A percentile compares a stretch with the other conserved stretches of the same genome.
phyloP scores from a whole-genome alignment of 2,329 filamentous ascomycete genomes.

The Bipolaris victoriae region DNA sequence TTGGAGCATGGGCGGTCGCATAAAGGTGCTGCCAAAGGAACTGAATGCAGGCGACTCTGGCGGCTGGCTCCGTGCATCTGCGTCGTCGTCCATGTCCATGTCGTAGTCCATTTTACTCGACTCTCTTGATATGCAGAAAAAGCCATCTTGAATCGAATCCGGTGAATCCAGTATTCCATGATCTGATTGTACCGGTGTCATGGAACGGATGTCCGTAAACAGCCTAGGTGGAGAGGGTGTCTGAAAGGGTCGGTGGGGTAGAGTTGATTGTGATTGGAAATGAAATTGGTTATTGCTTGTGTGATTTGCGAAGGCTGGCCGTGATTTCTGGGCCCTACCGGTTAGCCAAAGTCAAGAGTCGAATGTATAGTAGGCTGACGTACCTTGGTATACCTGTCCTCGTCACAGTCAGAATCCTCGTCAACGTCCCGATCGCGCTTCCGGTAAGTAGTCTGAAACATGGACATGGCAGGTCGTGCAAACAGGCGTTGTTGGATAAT shows the following conservation, averaged over 20 bases:
- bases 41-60: conserved; percentile 43
- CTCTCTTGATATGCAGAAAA: conserved; percentile 30
- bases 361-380: conserved; percentile 8
- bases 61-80: conserved; percentile 44
- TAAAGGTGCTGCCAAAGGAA: conserved; percentile 32
- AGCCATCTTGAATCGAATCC: conserved; percentile 19
- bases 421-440: conserved; percentile 46
- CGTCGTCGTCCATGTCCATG: conserved; percentile 48
- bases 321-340: conserved; percentile 34
- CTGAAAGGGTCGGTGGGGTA: conserved; percentile 32
- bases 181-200: conserved; percentile 42
- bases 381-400: conserved; percentile 42
- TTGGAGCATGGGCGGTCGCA: conserved; percentile 45
- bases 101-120: conserved; percentile 36
- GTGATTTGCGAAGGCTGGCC: conserved; percentile 31
- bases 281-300: conserved; percentile 25
- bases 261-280: conserved; percentile 25
- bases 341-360: conserved; percentile 17
- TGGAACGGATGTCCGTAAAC: conserved; percentile 34
- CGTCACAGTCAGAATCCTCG: conserved; percentile 41
- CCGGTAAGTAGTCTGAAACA: conserved; percentile 36
- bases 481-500: conserved; percentile 3
- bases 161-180: conserved; percentile 36
- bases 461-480: conserved; percentile 34
- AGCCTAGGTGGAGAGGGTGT: conserved; percentile 37